A percentile compares a stretch with the other conserved stretches of the same genome.
Conservation (phyloP, 2,329 filamentous ascomycete genomes). For the Parafenestella ontariensis region DNA sequence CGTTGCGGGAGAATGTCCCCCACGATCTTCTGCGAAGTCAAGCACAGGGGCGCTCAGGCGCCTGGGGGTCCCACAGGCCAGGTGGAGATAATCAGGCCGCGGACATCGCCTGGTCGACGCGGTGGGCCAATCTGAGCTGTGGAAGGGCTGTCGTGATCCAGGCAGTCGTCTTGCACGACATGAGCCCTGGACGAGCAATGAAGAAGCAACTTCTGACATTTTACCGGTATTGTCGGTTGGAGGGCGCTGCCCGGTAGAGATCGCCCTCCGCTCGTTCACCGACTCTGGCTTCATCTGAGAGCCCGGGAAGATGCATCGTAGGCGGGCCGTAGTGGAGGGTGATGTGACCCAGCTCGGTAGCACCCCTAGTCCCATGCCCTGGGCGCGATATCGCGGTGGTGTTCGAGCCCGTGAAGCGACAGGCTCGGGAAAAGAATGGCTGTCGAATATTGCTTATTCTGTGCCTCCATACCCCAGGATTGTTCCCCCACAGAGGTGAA, state of each 20-base stretch:
- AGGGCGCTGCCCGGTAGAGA: slow-evolving; percentile 14
- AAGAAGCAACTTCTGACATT: slow-evolving; percentile 8
- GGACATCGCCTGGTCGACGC: slow-evolving; percentile 19
- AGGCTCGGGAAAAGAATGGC: slow-evolving; percentile 2
- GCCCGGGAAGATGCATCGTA: slow-evolving; percentile 25
- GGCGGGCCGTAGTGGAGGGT: slow-evolving; percentile 27
- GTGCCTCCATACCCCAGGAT: slow-evolving; percentile 28
- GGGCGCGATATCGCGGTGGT: slow-evolving; percentile 23
- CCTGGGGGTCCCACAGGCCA: slow-evolving; percentile 30
- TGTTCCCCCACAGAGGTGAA: slow-evolving; percentile 24
- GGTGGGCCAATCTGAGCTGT: slow-evolving; percentile 17
- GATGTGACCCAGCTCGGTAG: slow-evolving; percentile 13
- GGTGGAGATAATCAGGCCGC: slow-evolving; percentile 22
- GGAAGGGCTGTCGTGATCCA: slow-evolving; percentile 18
- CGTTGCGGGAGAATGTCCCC: slow-evolving; percentile 27
- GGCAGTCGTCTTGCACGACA: slow-evolving; percentile 17
- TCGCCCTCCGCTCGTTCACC: slow-evolving; percentile 21
- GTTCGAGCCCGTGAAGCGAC: slow-evolving; percentile 7
- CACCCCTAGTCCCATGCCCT: slow-evolving; percentile 2
- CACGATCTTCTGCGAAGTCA: slow-evolving; percentile 34
- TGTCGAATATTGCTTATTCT: slow-evolving; percentile 22
- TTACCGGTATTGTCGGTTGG: slow-evolving; percentile 13
- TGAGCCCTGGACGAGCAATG: slow-evolving; percentile 6
- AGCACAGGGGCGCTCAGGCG: slow-evolving; percentile 28
- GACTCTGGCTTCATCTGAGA: slow-evolving; percentile 20